Conservation (phyloP, 2,329 filamentous ascomycete species). For the Fusarium pilosicola region DNA sequence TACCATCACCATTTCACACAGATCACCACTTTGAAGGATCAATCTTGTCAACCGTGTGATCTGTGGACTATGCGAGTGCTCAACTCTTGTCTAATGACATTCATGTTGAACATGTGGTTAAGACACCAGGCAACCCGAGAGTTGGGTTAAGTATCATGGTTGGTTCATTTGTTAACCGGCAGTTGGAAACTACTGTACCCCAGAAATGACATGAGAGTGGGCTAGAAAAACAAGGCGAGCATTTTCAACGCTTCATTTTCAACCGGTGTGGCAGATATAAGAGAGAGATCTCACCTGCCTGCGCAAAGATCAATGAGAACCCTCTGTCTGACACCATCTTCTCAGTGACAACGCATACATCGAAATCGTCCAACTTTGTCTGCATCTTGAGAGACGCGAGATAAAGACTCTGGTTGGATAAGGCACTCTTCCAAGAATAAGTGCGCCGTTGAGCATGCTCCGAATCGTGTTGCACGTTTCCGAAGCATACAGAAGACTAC, state of each 20-base stretch:
- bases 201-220: not conserved
- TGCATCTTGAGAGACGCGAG: slow-evolving; percentile 28
- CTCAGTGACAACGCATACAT: slow-evolving; percentile 33
- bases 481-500: not conserved
- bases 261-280: slow-evolving; percentile 26
- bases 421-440: not conserved
- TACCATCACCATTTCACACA: not conserved
- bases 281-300: slow-evolving; percentile 25
- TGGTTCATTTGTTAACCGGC: slow-evolving; percentile 8
- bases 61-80: slow-evolving; percentile 30
- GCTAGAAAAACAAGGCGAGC: slow-evolving; percentile 25
- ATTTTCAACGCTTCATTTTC: slow-evolving; percentile 16
- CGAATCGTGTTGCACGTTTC: slow-evolving; percentile 14
- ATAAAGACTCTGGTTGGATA: slow-evolving; percentile 21
- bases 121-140: slow-evolving; percentile 18
- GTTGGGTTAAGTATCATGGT: slow-evolving; percentile 19
- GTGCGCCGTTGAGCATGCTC: slow-evolving; percentile 12
- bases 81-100: not conserved
- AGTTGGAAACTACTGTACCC: slow-evolving; percentile 17
- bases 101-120: slow-evolving; percentile 10
- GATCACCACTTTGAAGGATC: not conserved
- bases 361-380: slow-evolving; percentile 29
- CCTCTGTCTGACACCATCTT: slow-evolving; percentile 30
- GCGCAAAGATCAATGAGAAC: slow-evolving; percentile 10
- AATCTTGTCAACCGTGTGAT: slow-evolving; percentile 10